Percentiles rank a stretch among this genome's conserved stretches.
Evolutionary conservation across 73 alveolate species (phyloP).

Genomic region (Paramecium primaurelia): DNA sequence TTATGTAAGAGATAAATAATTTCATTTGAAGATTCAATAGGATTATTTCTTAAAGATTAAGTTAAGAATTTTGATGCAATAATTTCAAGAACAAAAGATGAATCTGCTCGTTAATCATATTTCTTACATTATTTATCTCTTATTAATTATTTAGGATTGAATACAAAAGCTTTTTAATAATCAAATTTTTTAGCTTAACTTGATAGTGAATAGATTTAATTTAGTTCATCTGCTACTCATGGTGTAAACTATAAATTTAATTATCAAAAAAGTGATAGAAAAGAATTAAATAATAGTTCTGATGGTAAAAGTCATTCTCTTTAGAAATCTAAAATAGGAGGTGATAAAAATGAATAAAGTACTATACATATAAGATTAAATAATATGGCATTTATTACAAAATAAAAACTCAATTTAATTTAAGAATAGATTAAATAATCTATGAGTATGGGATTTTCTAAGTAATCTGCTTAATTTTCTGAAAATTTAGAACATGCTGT

Average conservation of each 20-base stretch:
- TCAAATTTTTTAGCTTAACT: neutral
- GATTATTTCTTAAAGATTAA: neutral
- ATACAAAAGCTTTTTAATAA: neutral
- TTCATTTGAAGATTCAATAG: neutral
- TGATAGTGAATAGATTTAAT: neutral
- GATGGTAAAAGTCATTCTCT: neutral
- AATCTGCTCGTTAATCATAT: neutral
- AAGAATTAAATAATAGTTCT: neutral
- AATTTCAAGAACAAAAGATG: neutral
- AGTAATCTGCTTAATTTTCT: neutral
- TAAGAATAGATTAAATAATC: neutral
- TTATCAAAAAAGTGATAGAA: neutral
- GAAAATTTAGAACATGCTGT: conserved; percentile 25
- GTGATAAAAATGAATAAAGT: neutral
- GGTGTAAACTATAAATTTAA: neutral
- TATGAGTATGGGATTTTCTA: neutral
- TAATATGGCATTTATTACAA: neutral
- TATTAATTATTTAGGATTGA: neutral
- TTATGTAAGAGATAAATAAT: neutral
- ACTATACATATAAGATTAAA: neutral
- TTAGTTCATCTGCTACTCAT: neutral
- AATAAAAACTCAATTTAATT: neutral
- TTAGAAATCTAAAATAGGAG: neutral
- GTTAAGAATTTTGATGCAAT: neutral
- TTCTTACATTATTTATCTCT: neutral